These are phyloP conservation scores for Sutorius australiensis DNA, from an alignment of 768 basidiomycete genomes.

Conservation along the genomic window DNA sequence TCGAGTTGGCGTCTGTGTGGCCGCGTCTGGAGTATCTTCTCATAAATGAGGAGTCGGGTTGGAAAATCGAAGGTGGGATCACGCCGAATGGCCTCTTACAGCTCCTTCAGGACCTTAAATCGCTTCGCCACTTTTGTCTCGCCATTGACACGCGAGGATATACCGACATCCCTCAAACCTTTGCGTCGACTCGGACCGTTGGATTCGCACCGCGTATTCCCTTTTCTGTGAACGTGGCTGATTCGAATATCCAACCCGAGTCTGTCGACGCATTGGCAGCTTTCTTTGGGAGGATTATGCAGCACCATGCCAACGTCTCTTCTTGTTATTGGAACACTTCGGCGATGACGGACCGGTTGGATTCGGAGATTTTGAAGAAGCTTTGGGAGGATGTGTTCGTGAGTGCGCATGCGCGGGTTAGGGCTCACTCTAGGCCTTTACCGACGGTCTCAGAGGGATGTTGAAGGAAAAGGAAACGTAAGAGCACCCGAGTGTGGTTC, in stretches of 20 bases:
- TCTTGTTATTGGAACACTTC: constrained; percentile 9
- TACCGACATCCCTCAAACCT: background rate
- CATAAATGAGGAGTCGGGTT: constrained; percentile 22
- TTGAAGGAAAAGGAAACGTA: background rate
- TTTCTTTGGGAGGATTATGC: constrained; percentile 18
- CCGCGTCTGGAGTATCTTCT: constrained; percentile 13
- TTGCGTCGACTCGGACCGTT: background rate
- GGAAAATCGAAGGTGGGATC: constrained; percentile 13
- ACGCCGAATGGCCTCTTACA: constrained; percentile 17
- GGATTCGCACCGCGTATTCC: background rate
- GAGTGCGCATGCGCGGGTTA: constrained; percentile 6
- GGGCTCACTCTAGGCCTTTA: background rate
- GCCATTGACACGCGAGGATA: constrained; percentile 15
- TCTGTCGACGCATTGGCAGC: constrained; percentile 13
- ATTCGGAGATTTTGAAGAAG: constrained; percentile 10
- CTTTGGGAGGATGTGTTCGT: constrained; percentile 22
- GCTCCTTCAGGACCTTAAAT: constrained; percentile 8
- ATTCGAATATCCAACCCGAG: constrained; percentile 15
- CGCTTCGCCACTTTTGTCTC: constrained; percentile 4
- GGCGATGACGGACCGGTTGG: constrained; percentile 9
- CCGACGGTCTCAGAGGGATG: background rate
- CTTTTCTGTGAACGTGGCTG: constrained; percentile 14
- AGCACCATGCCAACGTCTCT: background rate
- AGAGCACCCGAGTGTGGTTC: background rate
- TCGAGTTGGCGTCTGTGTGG: constrained; percentile 16